Conservation (phyloP, 306 rosid species). For the Vigna nakashimae region DNA sequence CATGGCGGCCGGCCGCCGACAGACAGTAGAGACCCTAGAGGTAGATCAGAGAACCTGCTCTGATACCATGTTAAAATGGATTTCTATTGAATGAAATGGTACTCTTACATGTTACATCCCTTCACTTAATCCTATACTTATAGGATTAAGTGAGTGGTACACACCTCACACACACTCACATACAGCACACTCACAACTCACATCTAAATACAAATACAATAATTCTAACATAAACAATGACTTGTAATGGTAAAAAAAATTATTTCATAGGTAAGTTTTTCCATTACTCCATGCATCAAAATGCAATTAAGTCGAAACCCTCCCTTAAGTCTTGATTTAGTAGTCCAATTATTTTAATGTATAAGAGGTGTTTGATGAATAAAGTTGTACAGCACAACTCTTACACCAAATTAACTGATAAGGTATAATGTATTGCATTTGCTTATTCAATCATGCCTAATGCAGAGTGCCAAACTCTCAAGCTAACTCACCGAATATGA, state of each 20-base stretch:
- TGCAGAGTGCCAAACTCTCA: background rate
- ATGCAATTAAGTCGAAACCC: background rate
- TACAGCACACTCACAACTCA: too few species aligned
- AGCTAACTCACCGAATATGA: background rate
- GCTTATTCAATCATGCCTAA: background rate
- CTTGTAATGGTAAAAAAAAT: background rate
- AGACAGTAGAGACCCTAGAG: too few species aligned
- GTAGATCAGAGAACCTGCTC: too few species aligned
- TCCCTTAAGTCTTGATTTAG: background rate
- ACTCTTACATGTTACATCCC: too few species aligned
- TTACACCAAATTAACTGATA: background rate
- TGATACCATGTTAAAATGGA: too few species aligned
- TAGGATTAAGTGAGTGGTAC: too few species aligned
- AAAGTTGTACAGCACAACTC: background rate
- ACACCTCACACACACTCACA: too few species aligned
- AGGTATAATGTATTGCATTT: background rate
- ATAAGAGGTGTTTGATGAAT: background rate
- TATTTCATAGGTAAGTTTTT: background rate
- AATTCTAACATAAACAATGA: too few species aligned
- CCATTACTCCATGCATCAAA: background rate
- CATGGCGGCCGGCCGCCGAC: too few species aligned
- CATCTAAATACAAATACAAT: too few species aligned
- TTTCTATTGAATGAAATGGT: too few species aligned
- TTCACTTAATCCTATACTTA: too few species aligned
- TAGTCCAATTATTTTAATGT: background rate